Base-by-base conservation (phyloP, 2,329 filamentous ascomycete species). In the Penicillium brevicompactum region DNA sequence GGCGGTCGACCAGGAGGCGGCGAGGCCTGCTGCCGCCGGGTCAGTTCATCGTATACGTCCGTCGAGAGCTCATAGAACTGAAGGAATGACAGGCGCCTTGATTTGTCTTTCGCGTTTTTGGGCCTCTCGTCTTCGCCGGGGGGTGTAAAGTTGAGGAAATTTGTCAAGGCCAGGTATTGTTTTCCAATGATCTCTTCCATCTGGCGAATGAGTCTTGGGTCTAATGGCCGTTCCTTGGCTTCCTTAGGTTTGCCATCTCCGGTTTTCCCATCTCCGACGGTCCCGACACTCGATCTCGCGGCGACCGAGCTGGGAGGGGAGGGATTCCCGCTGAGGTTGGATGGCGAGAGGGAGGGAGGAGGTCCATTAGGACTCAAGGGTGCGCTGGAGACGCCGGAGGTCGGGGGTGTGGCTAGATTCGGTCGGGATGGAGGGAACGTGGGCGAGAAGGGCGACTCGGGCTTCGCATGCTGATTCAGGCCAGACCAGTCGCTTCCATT, bases 11-110 rank as follows among this genome's bases (percentile, higher is more conserved):
- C 74, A 5, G 74, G 75, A 45, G 75, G 74, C 30, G 77, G 77
- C 45, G 82, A 82, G 49, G 82, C 81, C 62, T 89, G 84, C 74
- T 97, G 92, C 61, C 94, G 86, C 56, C 94, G 88, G 64, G 95
- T 82, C 62, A 97, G 81, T 77, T 99, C 94, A 75, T 99, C 94
- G 76, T 90, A 97, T 40, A 99, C 93, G 76, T 99, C 94, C 55
- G 93, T 97, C 76, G 92, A 97, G 59, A 99, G 83, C 77, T 99
- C 94, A 75, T 96, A 91, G 74, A 99, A 97, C 74, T 99, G 94
- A 27, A 96, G 91, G 1, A 89, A 82, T 1, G 92, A 96, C 49
- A 99, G 83, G 56, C 93, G 87, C 57, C 97, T 82, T 54, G 97
- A 82, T 81, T 99, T 99, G 76, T 97, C 94, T 68, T 92, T 88